Percentiles rank a stretch among this genome's conserved stretches.
These are phyloP conservation scores for Powellomyces hirtus DNA, from an alignment of 192 early-diverging fungal species.

Conservation along the genomic window DNA sequence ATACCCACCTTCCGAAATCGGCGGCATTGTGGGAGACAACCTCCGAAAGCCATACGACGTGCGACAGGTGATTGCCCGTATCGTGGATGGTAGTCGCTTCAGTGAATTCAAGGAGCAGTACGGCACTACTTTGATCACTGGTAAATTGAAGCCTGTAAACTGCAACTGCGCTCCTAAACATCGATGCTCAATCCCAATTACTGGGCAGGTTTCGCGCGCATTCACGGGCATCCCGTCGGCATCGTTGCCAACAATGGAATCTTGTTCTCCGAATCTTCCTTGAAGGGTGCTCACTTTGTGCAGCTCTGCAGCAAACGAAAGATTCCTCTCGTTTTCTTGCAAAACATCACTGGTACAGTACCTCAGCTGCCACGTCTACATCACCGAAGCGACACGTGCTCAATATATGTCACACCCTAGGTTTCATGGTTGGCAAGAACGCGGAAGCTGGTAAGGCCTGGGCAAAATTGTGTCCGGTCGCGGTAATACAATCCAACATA, in stretches of 20 bases:
- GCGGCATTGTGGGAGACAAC: slow-evolving; percentile 93
- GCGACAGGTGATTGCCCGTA: slow-evolving; percentile 87
- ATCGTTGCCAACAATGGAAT: slow-evolving; percentile 97
- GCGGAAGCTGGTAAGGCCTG: slow-evolving; percentile 71
- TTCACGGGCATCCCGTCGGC: slow-evolving; percentile 88
- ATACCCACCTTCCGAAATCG: slow-evolving; percentile 78
- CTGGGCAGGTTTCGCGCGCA: slow-evolving; percentile 84
- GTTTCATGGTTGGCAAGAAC: slow-evolving; percentile 93
- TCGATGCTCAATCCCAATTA: neutral
- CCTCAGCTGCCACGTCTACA: neutral
- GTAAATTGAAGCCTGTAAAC: slow-evolving; percentile 27
- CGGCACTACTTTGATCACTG: slow-evolving; percentile 85
- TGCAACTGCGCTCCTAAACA: too few relatives aligned
- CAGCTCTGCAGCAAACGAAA: slow-evolving; percentile 85
- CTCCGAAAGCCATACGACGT: slow-evolving; percentile 85
- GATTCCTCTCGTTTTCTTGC: slow-evolving; percentile 89
- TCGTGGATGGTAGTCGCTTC: slow-evolving; percentile 90
- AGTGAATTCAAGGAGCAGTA: slow-evolving; percentile 93
- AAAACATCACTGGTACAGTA: slow-evolving; percentile 82
- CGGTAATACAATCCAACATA: neutral
- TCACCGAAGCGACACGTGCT: neutral
- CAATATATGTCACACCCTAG: slow-evolving; percentile 9
- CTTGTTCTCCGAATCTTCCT: slow-evolving; percentile 87
- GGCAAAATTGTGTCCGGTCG: too few relatives aligned
- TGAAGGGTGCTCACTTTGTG: slow-evolving; percentile 96